These are phyloP conservation scores for Leishmania amazonensis DNA, from an alignment of 208 protist species.

Conservation along the genomic window DNA sequence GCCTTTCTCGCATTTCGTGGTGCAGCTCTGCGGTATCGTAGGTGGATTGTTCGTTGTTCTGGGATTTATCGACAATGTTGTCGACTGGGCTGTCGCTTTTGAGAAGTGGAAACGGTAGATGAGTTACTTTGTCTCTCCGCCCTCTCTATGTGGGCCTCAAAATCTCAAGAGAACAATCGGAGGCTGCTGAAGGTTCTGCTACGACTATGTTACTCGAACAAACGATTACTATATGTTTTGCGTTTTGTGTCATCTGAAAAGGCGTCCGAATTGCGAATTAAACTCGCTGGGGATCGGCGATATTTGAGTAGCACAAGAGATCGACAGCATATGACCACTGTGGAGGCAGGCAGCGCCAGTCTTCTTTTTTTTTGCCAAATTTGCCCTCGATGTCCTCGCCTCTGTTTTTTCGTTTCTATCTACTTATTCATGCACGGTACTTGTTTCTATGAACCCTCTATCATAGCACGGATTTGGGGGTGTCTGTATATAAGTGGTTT, in stretches of 20 bases:
- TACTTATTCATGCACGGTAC: not conserved
- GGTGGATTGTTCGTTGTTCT: conserved; percentile 88
- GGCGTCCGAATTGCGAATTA: not conserved
- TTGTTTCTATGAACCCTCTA: too few relatives aligned
- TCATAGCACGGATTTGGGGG: not conserved
- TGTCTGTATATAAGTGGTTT: not conserved
- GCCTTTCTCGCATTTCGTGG: conserved; percentile 70
- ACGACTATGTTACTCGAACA: not conserved
- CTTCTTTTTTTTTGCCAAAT: not conserved
- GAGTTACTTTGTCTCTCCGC: not conserved
- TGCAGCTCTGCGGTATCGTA: conserved; percentile 86
- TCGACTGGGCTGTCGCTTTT: conserved; percentile 24
- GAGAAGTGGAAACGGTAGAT: not conserved
- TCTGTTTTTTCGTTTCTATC: not conserved
- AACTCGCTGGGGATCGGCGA: not conserved
- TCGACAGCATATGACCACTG: not conserved
- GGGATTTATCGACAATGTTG: conserved; percentile 66
- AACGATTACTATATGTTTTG: not conserved
- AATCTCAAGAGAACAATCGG: not conserved
- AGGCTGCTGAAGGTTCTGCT: not conserved
- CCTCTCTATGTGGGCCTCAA: not conserved
- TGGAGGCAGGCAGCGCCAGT: not conserved
- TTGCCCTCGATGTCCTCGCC: not conserved
- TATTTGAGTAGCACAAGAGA: not conserved
- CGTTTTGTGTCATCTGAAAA: not conserved